Conservation (phyloP, 164 flowering plant genomes). For the Umbellularia californica region DNA sequence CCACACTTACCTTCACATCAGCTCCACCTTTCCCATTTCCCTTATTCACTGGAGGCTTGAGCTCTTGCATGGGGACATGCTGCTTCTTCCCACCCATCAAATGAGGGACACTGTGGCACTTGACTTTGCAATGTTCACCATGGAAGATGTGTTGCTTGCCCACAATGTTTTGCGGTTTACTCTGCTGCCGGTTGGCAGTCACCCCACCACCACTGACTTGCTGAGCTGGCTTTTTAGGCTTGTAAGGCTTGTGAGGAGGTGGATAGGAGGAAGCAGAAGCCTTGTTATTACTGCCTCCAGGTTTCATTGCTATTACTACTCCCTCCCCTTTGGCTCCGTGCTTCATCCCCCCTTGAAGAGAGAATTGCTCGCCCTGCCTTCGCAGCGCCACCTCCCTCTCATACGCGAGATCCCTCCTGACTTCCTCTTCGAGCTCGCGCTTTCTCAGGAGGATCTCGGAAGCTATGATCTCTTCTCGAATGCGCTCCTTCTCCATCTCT, state of each 20-base stretch:
- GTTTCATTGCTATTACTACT: not conserved
- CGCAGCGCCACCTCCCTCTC: conserved; percentile 25
- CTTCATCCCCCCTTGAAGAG: conserved; percentile 22
- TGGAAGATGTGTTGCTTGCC: not conserved
- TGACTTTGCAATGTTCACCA: conserved; percentile 2
- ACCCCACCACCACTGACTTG: not conserved
- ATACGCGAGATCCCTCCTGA: conserved; percentile 28
- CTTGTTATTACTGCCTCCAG: not conserved
- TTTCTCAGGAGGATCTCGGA: conserved; percentile 16
- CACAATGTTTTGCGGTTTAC: not conserved
- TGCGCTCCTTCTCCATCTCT: conserved; percentile 29
- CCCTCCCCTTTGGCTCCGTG: conserved; percentile 32
- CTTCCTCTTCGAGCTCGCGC: conserved; percentile 33
- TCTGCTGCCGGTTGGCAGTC: not conserved
- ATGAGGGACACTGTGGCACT: conserved; percentile 1
- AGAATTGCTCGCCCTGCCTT: conserved; percentile 5
- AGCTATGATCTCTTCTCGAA: conserved; percentile 31
- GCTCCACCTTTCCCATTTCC: not conserved
- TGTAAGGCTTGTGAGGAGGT: too few species aligned
- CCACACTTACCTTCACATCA: not conserved
- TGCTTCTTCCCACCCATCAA: conserved; percentile 11
- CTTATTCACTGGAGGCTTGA: not conserved
- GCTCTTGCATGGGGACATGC: not conserved
- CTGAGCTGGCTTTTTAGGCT: not conserved
- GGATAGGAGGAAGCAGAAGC: too few species aligned